Base-by-base conservation (phyloP, 345 rosid species). In the Diplotaxis tenuifolia region DNA sequence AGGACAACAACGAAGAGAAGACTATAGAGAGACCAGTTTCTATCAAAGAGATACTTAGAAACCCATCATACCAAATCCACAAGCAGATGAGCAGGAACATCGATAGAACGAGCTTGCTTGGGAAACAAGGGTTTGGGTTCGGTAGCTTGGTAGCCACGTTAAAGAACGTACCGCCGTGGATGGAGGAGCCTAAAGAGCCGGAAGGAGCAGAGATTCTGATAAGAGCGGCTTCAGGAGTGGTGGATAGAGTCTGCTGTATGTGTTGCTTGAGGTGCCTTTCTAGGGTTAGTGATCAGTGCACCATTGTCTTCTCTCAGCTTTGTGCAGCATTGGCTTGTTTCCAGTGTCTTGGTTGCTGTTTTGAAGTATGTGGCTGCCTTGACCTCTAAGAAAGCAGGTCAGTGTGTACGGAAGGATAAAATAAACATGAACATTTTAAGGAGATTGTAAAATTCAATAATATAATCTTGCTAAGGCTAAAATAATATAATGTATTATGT, bases 261-360 rank as follows among this genome's bases (percentile, higher is more conserved):
- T 94, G 97, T 84, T 91, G 83, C 87, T 72, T 94, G 79, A 84
- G 78, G 53, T 66, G 93, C 31, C 83, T 91, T 76, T 80, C 91
- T 1, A 50, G 1, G 10, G 62, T 87, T 54, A 91, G 84, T 9
- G 84, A 94, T 72, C 93, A 83, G 63, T 89, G 93, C 54, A 79
- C 88, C 3, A 70, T 89, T 0, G 85, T 73, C 6, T 52, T 85
- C 20, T 34, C 96, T 2, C 97, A 93, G 73, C 42, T 91, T 7
- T 91, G 90, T 67, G 68, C 89, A 10, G 94, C 88, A 10, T 85
- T 91, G 27, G 88, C 96, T 65, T 91, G 92, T 64, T 81, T 86
- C 7, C 85, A 85, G 82, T 91, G 96, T 77, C 0, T 91, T 25
- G 82, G 80, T 78, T 93, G 97, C 77, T 91, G 98, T 67, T 86